Evolutionary conservation across 192 early-diverging fungal genomes (phyloP).

Genomic region (Coemansia sp.): DNA sequence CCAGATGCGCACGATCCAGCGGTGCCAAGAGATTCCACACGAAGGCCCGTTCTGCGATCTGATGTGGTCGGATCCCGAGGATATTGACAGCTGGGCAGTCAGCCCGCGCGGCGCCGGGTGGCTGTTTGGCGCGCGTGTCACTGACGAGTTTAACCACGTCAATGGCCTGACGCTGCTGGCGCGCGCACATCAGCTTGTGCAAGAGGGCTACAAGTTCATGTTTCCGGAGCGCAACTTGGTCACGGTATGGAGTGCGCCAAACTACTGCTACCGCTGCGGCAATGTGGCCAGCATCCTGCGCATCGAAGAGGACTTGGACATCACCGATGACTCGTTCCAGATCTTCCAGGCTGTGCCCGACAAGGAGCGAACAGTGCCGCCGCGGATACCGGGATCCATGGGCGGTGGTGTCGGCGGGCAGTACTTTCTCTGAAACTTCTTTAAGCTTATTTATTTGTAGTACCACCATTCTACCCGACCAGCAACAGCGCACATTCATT

Average conservation of each 20-base stretch:
- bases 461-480: neutral
- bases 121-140: constrained; percentile 97
- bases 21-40: constrained; percentile 71
- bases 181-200: constrained; percentile 97
- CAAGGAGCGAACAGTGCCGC: constrained; percentile 69
- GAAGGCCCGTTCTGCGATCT: constrained; percentile 56
- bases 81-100: constrained; percentile 90
- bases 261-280: constrained; percentile 98
- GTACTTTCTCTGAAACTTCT: constrained; percentile 43
- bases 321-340: constrained; percentile 88
- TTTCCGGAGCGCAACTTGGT: constrained; percentile 82
- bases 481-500: neutral
- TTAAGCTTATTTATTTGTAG: neutral
- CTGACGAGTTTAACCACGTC: constrained; percentile 96
- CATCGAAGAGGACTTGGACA: constrained; percentile 68
- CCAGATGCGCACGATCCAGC: constrained; percentile 92
- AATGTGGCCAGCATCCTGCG: constrained; percentile 89
- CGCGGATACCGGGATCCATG: constrained; percentile 55
- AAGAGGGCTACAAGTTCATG: constrained; percentile 88
- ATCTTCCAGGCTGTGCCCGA: constrained; percentile 97
- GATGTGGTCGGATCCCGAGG: constrained; percentile 58
- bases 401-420: constrained; percentile 45
- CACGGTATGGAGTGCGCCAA: constrained; percentile 96
- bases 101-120: constrained; percentile 97
- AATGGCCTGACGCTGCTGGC: constrained; percentile 90